A percentile compares a stretch with the other conserved stretches of the same genome.
Evolutionary conservation across 2,329 filamentous ascomycete genomes (phyloP).

Genomic region (Pseudohalonectria lignicola): DNA sequence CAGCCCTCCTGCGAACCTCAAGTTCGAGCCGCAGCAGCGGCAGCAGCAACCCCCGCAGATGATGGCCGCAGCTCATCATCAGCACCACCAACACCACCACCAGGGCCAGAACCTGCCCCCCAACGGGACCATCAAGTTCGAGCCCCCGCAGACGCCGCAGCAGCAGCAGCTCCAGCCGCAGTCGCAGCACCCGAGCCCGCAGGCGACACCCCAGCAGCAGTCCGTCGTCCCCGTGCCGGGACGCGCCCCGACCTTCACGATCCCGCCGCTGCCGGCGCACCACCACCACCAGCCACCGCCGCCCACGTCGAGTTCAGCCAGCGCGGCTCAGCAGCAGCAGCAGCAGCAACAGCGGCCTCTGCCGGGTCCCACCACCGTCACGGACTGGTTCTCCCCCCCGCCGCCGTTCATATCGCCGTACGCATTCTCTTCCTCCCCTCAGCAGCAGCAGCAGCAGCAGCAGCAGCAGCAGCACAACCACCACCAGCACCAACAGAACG

Average conservation of each 20-base stretch:
- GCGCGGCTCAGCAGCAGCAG: constrained; percentile 12
- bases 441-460: constrained; percentile 23
- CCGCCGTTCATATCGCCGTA: constrained; percentile 43
- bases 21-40: constrained; percentile 10
- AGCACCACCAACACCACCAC: constrained; percentile 21
- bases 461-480: constrained; percentile 28
- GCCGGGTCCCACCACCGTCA: constrained; percentile 25
- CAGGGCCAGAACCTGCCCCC: constrained; percentile 15
- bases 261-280: constrained; percentile 26
- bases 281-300: constrained; percentile 24
- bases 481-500: constrained; percentile 17
- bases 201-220: constrained; percentile 11
- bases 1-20: constrained; percentile 11
- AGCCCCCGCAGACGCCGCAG: constrained; percentile 3
- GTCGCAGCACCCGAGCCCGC: constrained; percentile 7
- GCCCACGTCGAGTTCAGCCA: constrained; percentile 9
- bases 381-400: constrained; percentile 42
- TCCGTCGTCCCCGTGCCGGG: constrained; percentile 7
- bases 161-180: constrained; percentile 4
- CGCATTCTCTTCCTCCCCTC: constrained; percentile 19
- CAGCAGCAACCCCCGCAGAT: constrained; percentile 6
- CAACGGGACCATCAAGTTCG: constrained; percentile 6
- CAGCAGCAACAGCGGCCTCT: constrained; percentile 29
- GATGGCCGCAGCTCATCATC: too few species aligned
- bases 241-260: constrained; percentile 23